phyloP scores from a whole-genome alignment of 192 early-diverging fungal species.

The Jimgerdemannia lactiflua region DNA sequence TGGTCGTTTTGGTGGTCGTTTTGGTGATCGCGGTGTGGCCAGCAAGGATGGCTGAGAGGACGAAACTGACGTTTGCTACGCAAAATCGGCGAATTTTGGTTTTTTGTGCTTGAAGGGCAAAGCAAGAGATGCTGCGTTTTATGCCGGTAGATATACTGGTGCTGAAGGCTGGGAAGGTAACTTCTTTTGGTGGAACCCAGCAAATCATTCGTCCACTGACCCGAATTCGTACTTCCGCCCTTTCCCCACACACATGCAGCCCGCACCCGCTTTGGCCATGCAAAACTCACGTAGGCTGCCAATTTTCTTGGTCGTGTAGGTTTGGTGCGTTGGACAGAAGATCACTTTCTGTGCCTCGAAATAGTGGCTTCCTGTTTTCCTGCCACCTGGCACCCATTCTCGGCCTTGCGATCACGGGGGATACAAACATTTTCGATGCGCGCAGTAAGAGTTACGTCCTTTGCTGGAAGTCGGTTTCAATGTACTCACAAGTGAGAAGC shows the following conservation, averaged over 20 bases:
- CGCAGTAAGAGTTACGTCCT: neutral
- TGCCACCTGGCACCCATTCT: no score
- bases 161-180: neutral
- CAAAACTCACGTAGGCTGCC: neutral
- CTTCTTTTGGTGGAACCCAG: neutral
- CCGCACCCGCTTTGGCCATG: no score
- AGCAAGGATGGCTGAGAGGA: neutral
- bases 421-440: no score
- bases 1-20: neutral
- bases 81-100: no score
- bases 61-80: no score
- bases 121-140: no score
- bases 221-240: neutral
- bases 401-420: no score
- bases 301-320: neutral
- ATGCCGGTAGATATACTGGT: neutral
- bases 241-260: neutral
- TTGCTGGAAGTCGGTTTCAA: neutral
- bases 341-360: neutral
- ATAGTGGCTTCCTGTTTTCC: neutral
- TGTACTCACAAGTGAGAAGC: neutral
- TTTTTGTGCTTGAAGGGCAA: no score
- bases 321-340: neutral
- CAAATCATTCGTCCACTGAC: neutral
- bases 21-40: neutral